Evolutionary conservation across 1,284 basidiomycete species (phyloP).

Genomic region (Sutorius eximius): DNA sequence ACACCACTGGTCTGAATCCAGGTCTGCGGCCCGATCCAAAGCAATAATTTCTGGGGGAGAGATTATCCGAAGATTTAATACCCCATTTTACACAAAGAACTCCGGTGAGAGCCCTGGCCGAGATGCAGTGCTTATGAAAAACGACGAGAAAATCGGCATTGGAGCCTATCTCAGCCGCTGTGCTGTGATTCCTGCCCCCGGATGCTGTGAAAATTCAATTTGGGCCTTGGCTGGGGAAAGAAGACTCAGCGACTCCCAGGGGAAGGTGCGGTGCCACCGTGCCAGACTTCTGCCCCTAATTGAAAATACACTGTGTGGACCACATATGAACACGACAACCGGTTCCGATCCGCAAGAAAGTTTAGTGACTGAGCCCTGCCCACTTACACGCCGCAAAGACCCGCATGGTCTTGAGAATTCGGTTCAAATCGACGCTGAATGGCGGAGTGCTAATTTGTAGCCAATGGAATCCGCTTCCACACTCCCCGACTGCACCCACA

Average conservation of each 20-base stretch:
- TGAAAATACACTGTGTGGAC: neutral
- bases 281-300: neutral
- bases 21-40: constrained; percentile 2
- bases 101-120: constrained; percentile 5
- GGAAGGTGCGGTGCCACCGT: neutral
- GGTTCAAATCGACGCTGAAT: neutral
- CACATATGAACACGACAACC: neutral
- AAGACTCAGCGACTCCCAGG: constrained; percentile 2
- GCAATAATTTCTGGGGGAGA: neutral
- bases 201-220: constrained; percentile 12
- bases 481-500: constrained; percentile 17
- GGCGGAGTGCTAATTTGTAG: constrained; percentile 24
- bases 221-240: neutral
- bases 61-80: neutral
- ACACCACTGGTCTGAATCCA: neutral
- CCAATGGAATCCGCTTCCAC: constrained; percentile 16
- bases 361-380: constrained; percentile 6
- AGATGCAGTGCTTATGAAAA: neutral
- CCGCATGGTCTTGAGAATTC: neutral
- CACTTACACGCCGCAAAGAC: neutral
- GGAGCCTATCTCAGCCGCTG: neutral
- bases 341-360: constrained; percentile 10
- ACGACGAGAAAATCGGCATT: constrained; percentile 1
- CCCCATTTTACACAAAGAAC: neutral
- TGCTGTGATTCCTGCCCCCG: constrained; percentile 7